Conservation (phyloP, 441 rosid genomes). For the Croton laevigatus region DNA sequence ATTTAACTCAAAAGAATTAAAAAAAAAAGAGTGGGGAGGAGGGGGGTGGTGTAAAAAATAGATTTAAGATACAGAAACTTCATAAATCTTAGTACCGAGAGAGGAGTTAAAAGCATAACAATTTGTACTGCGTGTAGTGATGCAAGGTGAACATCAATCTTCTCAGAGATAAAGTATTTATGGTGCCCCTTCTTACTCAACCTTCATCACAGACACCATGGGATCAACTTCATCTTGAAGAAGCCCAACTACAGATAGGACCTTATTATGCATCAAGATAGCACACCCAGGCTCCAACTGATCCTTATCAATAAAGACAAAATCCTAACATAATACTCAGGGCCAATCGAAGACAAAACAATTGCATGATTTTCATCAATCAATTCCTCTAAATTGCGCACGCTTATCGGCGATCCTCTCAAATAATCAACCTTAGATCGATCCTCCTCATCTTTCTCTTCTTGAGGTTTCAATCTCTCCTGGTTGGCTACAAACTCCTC, state of each 20-base stretch:
- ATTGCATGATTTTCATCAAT: conserved; percentile 93
- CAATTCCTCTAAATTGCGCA: conserved; percentile 78
- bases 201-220: conserved; percentile 99
- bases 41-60: no score
- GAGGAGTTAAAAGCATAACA: no score
- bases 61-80: no score
- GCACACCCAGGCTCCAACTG: conserved; percentile 91
- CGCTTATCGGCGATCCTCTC: conserved; percentile 91
- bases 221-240: conserved; percentile 97
- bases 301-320: conserved; percentile 75
- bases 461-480: conserved; percentile 83
- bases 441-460: conserved; percentile 94
- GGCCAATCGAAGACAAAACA: conserved; percentile 84
- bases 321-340: conserved; percentile 85
- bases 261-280: conserved; percentile 91
- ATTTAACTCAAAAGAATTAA: no score
- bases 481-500: conserved; percentile 86
- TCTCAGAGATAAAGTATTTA: no score
- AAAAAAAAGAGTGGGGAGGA: no score
- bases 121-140: no score
- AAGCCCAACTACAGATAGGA: conserved; percentile 91
- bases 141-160: no score
- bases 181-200: conserved; percentile 36
- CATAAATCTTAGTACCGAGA: no score
- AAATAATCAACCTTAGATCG: conserved; percentile 89